Percentiles rank a stretch among this genome's conserved stretches.
These are phyloP conservation scores for Cercospora zeina DNA, from an alignment of 2,329 filamentous ascomycete genomes.

Conservation along the genomic window DNA sequence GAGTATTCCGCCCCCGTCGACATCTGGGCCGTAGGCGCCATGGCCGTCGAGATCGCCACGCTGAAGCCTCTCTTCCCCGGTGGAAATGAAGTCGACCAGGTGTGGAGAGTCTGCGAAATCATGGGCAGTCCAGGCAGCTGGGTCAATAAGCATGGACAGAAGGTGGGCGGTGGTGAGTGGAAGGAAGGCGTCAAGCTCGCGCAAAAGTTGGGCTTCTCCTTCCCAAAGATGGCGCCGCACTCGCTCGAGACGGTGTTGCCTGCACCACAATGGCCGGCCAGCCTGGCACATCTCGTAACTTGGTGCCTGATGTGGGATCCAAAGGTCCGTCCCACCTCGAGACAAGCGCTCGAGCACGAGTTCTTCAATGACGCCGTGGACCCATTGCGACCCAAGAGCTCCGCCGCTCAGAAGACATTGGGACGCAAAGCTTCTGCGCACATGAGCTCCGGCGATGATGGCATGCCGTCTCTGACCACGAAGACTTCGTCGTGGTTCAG, in stretches of 20 bases:
- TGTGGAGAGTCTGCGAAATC: slow-evolving; percentile 98
- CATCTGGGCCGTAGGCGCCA: slow-evolving; percentile 97
- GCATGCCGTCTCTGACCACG: slow-evolving; percentile 62
- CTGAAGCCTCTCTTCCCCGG: slow-evolving; percentile 95
- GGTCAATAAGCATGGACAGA: slow-evolving; percentile 86
- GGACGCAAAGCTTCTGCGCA: slow-evolving; percentile 89
- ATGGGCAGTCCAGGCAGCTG: slow-evolving; percentile 99
- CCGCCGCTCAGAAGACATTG: slow-evolving; percentile 74
- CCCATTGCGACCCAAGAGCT: slow-evolving; percentile 88
- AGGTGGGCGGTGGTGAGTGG: slow-evolving; percentile 95
- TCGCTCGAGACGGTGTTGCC: slow-evolving; percentile 92
- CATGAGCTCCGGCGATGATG: slow-evolving; percentile 63
- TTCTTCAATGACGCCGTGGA: slow-evolving; percentile 93
- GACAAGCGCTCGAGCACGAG: slow-evolving; percentile 91
- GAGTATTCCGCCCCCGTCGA: slow-evolving; percentile 98
- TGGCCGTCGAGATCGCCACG: slow-evolving; percentile 97
- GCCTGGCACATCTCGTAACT: slow-evolving; percentile 88
- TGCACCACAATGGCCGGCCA: slow-evolving; percentile 84
- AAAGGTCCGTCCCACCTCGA: slow-evolving; percentile 83
- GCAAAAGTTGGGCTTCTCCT: slow-evolving; percentile 95
- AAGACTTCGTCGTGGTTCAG: slow-evolving; percentile 94
- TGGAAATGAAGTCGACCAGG: slow-evolving; percentile 97
- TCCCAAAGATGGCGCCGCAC: slow-evolving; percentile 98
- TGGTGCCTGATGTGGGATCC: slow-evolving; percentile 99
- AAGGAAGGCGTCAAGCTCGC: slow-evolving; percentile 89